Evolutionary conservation across 768 basidiomycete species (phyloP), one percentile per base, ranked within the genome.

Genomic region (Tubosaeta sp.): DNA sequence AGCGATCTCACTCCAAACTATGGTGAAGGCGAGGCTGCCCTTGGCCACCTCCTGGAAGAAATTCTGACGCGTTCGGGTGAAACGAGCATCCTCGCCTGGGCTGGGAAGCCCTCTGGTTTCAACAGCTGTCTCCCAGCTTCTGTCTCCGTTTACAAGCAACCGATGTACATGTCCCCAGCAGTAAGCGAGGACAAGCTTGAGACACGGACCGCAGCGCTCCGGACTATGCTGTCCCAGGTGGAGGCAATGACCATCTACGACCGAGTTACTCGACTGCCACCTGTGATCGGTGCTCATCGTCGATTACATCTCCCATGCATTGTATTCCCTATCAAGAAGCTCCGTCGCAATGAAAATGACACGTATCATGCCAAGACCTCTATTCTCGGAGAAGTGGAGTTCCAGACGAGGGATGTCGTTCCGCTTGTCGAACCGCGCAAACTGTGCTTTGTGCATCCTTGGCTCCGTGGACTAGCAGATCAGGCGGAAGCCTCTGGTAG

Each of bases 301-400:
- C 54, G 54, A n/a, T 25, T 55, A 32, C 50, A 55, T 12, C 39
- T 55, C 22, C 54, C 54, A 26, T 55, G 56, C 17, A 16, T 57
- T 11, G 43, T 51, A 4, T 57, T 55, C 17, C 46, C 53, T 7
- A 50, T 55, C 37, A 57, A 31, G 50, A 57, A 35, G 13, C 46
- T 57, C 22, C 34, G 29, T 2, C 41, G 46, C 35, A 25, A 38
- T 12, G 13, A 50, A 37, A 32, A 22, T 17, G 34, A 33, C 35
- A 43, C 32, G 12, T 57, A 57, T 48, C 27, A 26, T 8, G 56
- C 49, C n/a, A 54, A 44, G 45, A 38, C 49, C 11, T 32, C 56
- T 11, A 42, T 35, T 11, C 44, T 57, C 7, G 56, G 53, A 33
- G 52, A 57, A 27, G 45, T 57, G 9, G 31, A 37, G 8, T 54